Base-by-base conservation (phyloP, 129 eudicot genomes). In the Solidago caesia region DNA sequence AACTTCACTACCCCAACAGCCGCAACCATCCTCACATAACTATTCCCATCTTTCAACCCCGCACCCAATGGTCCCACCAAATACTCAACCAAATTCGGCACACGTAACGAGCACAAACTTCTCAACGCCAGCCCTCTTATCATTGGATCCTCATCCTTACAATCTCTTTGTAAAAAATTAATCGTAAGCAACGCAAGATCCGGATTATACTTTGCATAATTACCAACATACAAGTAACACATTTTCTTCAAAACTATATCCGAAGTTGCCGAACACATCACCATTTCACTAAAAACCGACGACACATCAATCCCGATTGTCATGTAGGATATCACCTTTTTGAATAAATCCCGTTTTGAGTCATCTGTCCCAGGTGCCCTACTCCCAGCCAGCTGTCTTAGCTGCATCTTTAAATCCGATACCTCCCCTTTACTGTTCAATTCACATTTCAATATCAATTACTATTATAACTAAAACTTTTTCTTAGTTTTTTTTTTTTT, bases 91-190 rank as follows among this genome's bases (percentile, higher is more conserved):
- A 94, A 76, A 80, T 91, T 94, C 5, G 91, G 82, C 26, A 94
- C 99, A 7, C 97, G 87, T 57, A 94, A 89, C 0, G 97, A 78
- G 67, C 96, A 91, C 86, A 94, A 84, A 79, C 97, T 94, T 82
- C 99, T 85, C 86, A 94, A 83, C 2, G 99, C 99, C 88, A 94
- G 52, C 41, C 99, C 99, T 42, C 99, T 84, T 64, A 94, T 94
- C 97, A 94, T 94, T 0, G 99, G 99, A 74, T 94, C 99, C 81
- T 94, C 93, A 60, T 94, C 99, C 64, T 94, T 94, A 71, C 99
- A 94, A 67, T 94, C 99, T 83, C 92, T 84, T 70, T 91, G 99
- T 52, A 94, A 91, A 73, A 94, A 94, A 73, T 94, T 94, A 21
- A 94, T 94, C 0, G 99, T 94, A 77, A 94, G 82, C 41, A 94